Conservation (phyloP, 352 stramenopile genomes). For the Phytophthora multivora region DNA sequence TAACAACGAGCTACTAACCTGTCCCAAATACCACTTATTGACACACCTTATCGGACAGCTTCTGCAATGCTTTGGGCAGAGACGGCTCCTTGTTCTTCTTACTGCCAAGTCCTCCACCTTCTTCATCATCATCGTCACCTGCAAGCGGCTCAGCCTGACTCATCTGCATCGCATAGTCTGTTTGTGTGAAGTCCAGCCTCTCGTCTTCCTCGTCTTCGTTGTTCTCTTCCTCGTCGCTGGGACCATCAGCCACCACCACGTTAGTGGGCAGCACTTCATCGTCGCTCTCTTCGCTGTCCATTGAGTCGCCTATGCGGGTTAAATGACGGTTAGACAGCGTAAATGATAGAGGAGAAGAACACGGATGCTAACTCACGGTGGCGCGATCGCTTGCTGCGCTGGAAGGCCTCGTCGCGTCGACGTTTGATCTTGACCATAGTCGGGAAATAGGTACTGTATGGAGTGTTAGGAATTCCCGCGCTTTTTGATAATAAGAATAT, state of each 20-base stretch:
- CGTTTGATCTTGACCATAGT: conserved; percentile 45
- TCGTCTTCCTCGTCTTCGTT: conserved; percentile 55
- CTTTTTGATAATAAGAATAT: conserved; percentile 3
- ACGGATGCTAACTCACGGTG: conserved; percentile 28
- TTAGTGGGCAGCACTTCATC: conserved; percentile 33
- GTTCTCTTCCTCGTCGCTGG: conserved; percentile 30
- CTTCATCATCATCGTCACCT: conserved; percentile 33
- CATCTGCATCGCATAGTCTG: conserved; percentile 67
- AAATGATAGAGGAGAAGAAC: too few relatives aligned
- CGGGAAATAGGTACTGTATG: too few relatives aligned
- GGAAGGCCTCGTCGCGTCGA: conserved; percentile 34
- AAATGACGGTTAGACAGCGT: not conserved
- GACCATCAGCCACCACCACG: conserved; percentile 28
- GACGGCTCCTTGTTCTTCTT: conserved; percentile 42
- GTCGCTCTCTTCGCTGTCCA: conserved; percentile 40
- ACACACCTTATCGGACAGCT: conserved; percentile 59
- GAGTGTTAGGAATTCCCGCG: too few relatives aligned
- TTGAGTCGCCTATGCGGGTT: conserved; percentile 24
- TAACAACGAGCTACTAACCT: too few relatives aligned
- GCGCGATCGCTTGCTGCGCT: conserved; percentile 40
- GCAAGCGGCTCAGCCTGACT: conserved; percentile 38
- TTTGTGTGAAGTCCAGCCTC: conserved; percentile 79
- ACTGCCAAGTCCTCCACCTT: conserved; percentile 15
- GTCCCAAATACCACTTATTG: not conserved
- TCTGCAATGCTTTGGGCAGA: conserved; percentile 48